phyloP scores from a whole-genome alignment of 805 yeast genomes.

The Lipomyces spencermartinsiae region DNA sequence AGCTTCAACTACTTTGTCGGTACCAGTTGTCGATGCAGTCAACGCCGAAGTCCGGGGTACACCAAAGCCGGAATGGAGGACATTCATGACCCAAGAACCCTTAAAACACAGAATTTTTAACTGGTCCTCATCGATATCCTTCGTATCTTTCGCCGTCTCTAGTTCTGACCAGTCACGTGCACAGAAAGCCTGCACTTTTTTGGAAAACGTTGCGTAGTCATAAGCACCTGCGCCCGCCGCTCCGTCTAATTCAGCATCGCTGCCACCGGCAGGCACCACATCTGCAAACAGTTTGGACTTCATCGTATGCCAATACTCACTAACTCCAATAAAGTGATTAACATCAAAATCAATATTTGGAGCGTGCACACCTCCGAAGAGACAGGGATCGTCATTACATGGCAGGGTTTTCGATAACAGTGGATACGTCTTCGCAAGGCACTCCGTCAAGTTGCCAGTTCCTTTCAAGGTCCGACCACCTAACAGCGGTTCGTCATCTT shows the following conservation, averaged over 20 bases:
- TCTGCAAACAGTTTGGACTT: conserved; percentile 29
- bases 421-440: conserved; percentile 76
- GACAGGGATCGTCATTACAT: conserved; percentile 86
- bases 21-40: conserved; percentile 14
- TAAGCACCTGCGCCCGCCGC: conserved; percentile 72
- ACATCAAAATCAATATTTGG: conserved; percentile 80
- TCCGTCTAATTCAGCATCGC: conserved; percentile 9
- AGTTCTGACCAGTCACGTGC: conserved; percentile 70
- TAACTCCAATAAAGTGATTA: conserved; percentile 88
- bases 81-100: conserved; percentile 90
- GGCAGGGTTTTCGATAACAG: conserved; percentile 78
- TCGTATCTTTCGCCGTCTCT: conserved; percentile 55
- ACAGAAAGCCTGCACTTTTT: conserved; percentile 73
- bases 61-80: conserved; percentile 90
- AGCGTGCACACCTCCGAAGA: conserved; percentile 94
- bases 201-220: conserved; percentile 72
- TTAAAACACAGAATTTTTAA: conserved; percentile 86
- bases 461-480: conserved; percentile 57
- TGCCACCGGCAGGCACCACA: conserved; percentile 13
- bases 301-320: conserved; percentile 93
- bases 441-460: conserved; percentile 76
- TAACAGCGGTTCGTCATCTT: conserved; percentile 47
- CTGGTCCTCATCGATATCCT: conserved; percentile 63
- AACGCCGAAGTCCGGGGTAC: conserved; percentile 64
- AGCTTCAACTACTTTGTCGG: conserved; percentile 18